Percentiles rank a stretch among this genome's conserved stretches.
Evolutionary conservation across 2,329 filamentous ascomycete species (phyloP).

Genomic region (Davidsoniella virescens): DNA sequence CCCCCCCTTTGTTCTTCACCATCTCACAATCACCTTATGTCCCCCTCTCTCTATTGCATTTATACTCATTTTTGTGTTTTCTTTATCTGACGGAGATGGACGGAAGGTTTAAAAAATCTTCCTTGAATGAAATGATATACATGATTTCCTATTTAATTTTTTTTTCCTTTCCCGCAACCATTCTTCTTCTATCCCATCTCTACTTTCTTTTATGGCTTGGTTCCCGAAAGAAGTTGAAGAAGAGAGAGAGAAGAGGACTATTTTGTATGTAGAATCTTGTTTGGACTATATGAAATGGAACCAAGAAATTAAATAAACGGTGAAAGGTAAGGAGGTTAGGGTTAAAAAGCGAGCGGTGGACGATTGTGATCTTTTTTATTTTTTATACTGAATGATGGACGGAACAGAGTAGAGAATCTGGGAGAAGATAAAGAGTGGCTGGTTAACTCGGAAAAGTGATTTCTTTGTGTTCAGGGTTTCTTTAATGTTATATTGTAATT

Average conservation of each 20-base stretch:
- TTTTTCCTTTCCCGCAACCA: too few relatives aligned
- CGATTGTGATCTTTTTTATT: too few relatives aligned
- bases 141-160: not conserved
- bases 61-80: not conserved
- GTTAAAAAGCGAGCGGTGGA: not conserved
- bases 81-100: too few relatives aligned
- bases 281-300: not conserved
- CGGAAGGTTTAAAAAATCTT: not conserved
- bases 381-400: too few relatives aligned
- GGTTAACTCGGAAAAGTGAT: slow-evolving; percentile 11
- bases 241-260: too few relatives aligned
- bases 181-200: too few relatives aligned
- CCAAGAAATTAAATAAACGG: slow-evolving; percentile 2
- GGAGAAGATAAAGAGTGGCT: not conserved
- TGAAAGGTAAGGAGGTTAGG: slow-evolving; percentile 2
- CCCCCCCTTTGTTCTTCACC: not conserved
- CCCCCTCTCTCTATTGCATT: not conserved
- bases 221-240: too few relatives aligned
- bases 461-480: slow-evolving; percentile 1
- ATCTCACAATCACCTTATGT: not conserved
- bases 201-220: too few relatives aligned
- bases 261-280: too few relatives aligned
- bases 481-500: not conserved
- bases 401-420: too few relatives aligned
- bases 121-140: not conserved